These are phyloP conservation scores for Flaveria brownii DNA, from an alignment of 129 eudicot genomes.

Conservation along the genomic window DNA sequence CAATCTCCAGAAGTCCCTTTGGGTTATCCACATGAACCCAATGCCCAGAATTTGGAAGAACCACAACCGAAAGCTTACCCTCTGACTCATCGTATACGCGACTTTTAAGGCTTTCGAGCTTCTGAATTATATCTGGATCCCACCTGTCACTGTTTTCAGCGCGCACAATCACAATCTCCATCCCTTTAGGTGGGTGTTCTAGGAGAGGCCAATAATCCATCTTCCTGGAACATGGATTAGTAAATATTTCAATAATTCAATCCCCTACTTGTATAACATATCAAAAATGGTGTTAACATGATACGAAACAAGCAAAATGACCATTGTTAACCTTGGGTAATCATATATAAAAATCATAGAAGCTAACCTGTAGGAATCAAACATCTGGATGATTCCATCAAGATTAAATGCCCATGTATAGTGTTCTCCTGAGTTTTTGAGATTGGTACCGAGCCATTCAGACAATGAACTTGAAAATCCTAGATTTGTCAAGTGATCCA, in stretches of 20 bases:
- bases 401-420: slow-evolving; percentile 85
- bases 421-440: slow-evolving; percentile 67
- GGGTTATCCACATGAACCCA: slow-evolving; percentile 99
- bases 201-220: slow-evolving; percentile 81
- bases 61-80: slow-evolving; percentile 66
- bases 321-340: neutral
- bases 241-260: neutral
- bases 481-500: slow-evolving; percentile 72
- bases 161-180: slow-evolving; percentile 76
- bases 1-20: slow-evolving; percentile 86
- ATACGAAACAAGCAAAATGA: neutral
- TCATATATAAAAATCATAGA: neutral
- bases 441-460: slow-evolving; percentile 89
- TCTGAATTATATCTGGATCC: slow-evolving; percentile 56
- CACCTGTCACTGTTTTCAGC: slow-evolving; percentile 96
- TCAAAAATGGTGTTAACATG: neutral
- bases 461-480: slow-evolving; percentile 87
- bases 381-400: slow-evolving; percentile 86
- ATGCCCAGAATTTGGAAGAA: slow-evolving; percentile 90
- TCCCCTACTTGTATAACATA: neutral
- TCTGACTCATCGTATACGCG: slow-evolving; percentile 39
- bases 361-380: slow-evolving; percentile 75
- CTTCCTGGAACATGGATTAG: slow-evolving; percentile 43
- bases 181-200: slow-evolving; percentile 81
- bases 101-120: slow-evolving; percentile 52